A percentile compares a stretch with the other conserved stretches of the same genome.
These are phyloP conservation scores for Tolypocladium endophyticum DNA, from an alignment of 2,329 filamentous ascomycete species.

Conservation along the genomic window DNA sequence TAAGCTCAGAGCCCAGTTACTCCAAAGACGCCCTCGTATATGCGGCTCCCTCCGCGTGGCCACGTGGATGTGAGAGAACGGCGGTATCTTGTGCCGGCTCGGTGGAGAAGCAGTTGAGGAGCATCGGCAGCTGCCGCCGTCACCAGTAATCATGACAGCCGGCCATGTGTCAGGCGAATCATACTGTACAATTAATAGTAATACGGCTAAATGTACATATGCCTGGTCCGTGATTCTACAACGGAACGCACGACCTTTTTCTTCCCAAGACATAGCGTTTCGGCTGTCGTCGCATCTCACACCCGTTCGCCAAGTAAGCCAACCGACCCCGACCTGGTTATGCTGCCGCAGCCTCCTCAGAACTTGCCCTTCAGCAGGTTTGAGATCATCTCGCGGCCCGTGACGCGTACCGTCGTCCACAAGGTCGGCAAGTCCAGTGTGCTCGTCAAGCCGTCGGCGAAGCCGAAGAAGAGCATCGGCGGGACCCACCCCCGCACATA, in stretches of 20 bases:
- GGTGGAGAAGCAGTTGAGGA: not conserved
- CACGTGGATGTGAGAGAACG: not conserved
- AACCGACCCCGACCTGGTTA: not conserved
- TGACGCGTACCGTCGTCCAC: slow-evolving; percentile 67
- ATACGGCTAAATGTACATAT: no score
- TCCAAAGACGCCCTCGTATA: not conserved
- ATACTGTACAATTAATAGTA: not conserved
- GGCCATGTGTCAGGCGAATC: not conserved
- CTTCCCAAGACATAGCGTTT: not conserved
- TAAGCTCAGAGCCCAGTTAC: no score
- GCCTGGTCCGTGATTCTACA: no score
- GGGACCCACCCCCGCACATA: slow-evolving; percentile 86
- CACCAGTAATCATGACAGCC: not conserved
- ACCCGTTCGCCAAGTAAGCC: not conserved
- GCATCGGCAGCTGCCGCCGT: not conserved
- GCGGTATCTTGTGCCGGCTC: not conserved
- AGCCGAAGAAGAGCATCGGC: slow-evolving; percentile 84
- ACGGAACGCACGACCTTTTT: no score
- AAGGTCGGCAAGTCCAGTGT: slow-evolving; percentile 80
- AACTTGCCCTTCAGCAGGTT: slow-evolving; percentile 66
- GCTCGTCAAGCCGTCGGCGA: slow-evolving; percentile 67
- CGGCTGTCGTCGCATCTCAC: not conserved
- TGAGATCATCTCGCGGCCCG: slow-evolving; percentile 62
- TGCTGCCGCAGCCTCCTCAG: slow-evolving; percentile 25
- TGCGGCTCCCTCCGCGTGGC: not conserved